These are phyloP conservation scores for Arabidopsis arenosa DNA, from an alignment of 345 rosid species.

Conservation along the genomic window DNA sequence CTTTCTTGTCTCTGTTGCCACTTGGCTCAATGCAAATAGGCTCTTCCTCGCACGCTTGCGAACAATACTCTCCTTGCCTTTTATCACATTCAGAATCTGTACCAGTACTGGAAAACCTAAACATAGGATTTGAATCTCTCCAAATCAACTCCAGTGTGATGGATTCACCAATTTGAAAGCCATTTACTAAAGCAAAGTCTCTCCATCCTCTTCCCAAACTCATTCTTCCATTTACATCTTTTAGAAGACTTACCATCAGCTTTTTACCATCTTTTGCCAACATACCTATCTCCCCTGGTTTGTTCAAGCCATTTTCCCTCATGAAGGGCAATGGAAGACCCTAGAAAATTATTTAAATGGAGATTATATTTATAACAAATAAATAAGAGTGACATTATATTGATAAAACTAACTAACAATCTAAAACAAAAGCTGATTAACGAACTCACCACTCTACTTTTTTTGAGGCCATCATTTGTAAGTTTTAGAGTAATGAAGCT, in stretches of 20 bases:
- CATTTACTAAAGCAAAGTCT: neutral
- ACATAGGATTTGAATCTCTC: neutral
- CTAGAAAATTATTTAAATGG: neutral
- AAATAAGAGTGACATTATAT: neutral
- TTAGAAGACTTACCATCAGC: neutral
- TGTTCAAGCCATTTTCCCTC: neutral
- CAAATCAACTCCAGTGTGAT: neutral
- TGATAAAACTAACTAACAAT: neutral
- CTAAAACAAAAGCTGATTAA: neutral
- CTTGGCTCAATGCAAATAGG: too few relatives aligned
- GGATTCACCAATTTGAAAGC: neutral
- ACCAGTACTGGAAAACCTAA: neutral
- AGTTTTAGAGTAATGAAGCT: neutral
- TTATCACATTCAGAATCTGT: too few relatives aligned
- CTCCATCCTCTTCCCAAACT: neutral
- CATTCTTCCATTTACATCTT: neutral
- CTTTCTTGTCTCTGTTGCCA: too few relatives aligned
- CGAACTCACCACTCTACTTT: neutral
- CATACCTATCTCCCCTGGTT: neutral
- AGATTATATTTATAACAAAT: neutral
- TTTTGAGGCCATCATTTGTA: neutral
- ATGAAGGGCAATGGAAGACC: neutral
- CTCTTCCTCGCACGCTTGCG: too few relatives aligned
- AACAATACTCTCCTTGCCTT: too few relatives aligned
- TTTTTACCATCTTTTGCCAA: neutral